These are phyloP conservation scores for Cucurbita argyrosperma DNA, from an alignment of 306 rosid genomes.

Conservation along the genomic window DNA sequence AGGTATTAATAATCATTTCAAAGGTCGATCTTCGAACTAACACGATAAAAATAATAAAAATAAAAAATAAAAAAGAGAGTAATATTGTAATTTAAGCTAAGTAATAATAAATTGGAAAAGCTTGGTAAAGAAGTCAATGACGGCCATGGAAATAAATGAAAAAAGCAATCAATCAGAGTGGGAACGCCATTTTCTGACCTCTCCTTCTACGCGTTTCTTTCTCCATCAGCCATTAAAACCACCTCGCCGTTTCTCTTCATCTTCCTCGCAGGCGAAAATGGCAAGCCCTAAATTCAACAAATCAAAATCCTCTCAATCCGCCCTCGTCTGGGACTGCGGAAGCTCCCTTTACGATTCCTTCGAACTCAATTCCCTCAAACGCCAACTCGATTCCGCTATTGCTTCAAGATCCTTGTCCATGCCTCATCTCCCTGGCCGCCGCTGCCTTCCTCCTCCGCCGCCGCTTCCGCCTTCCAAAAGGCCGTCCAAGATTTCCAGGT, in stretches of 20 bases:
- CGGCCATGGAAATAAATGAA: neutral
- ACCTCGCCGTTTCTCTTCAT: neutral
- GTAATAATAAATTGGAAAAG: neutral
- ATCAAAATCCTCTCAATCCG: neutral
- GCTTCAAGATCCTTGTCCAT: constrained; percentile 50
- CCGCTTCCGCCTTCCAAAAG: neutral
- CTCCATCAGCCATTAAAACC: constrained; percentile 23
- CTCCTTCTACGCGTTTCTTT: constrained; percentile 16
- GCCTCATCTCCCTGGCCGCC: constrained; percentile 42
- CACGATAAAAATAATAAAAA: too few species aligned
- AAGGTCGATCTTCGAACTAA: too few species aligned
- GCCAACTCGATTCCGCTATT: constrained; percentile 68
- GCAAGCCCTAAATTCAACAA: neutral
- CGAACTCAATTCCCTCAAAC: constrained; percentile 67
- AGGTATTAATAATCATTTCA: too few species aligned
- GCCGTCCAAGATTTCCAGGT: constrained; percentile 6
- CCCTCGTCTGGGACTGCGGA: constrained; percentile 70
- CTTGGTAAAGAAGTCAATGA: neutral
- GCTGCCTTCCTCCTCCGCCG: constrained; percentile 1
- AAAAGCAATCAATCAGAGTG: neutral
- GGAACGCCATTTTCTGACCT: neutral
- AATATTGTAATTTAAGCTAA: too few species aligned
- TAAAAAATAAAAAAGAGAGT: too few species aligned
- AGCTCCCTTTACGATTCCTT: constrained; percentile 84
- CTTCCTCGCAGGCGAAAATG: neutral